These are phyloP conservation scores for Didymellaceae sp. DNA, from an alignment of 2,329 filamentous ascomycete species.

Conservation along the genomic window DNA sequence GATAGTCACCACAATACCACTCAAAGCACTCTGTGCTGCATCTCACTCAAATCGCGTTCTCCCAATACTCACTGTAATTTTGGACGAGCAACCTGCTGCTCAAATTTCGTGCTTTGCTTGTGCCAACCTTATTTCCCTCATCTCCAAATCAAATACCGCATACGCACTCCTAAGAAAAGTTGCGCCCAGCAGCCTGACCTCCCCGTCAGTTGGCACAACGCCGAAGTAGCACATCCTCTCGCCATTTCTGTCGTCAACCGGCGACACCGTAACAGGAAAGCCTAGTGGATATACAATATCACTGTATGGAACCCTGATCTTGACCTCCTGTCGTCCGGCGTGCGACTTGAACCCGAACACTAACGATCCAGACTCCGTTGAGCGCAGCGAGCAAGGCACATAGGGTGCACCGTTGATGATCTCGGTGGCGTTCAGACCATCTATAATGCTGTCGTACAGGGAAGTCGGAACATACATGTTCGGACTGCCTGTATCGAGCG, in stretches of 20 bases:
- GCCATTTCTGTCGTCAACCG: conserved; percentile 9
- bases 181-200: conserved; percentile 16
- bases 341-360: background rate
- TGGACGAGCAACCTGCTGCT: no score
- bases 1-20: conserved; percentile 8
- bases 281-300: conserved; percentile 24
- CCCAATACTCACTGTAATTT: background rate
- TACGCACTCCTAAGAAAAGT: conserved; percentile 19
- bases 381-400: conserved; percentile 19
- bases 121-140: conserved; percentile 10
- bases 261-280: conserved; percentile 15
- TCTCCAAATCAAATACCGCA: conserved; percentile 21
- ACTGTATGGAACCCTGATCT: conserved; percentile 15
- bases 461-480: conserved; percentile 25
- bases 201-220: conserved; percentile 41
- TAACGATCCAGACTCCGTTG: background rate
- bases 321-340: background rate
- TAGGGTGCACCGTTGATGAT: conserved; percentile 14
- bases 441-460: conserved; percentile 16
- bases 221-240: conserved; percentile 23
- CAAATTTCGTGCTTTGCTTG: no score
- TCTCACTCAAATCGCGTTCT: background rate
- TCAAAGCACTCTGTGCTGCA: conserved; percentile 2
- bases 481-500: conserved; percentile 21
- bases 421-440: conserved; percentile 12